Conservation (phyloP, 1,284 basidiomycete species). For the Apiotrichum veenhuisii region DNA sequence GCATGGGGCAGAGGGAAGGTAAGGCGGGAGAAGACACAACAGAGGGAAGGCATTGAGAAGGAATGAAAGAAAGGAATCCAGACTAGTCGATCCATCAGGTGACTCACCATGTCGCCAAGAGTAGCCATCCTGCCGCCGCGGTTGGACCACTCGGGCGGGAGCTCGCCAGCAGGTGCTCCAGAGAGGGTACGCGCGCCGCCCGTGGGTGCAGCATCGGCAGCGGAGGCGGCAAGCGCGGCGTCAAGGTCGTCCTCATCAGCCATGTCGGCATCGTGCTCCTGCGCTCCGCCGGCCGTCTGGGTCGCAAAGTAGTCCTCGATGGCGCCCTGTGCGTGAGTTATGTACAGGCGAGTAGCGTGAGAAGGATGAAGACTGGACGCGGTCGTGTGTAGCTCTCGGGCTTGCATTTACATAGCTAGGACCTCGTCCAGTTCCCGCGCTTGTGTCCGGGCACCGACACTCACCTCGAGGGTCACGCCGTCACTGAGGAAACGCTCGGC, state of each 20-base stretch:
- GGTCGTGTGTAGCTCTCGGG: too few species aligned
- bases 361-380: not conserved
- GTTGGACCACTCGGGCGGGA: conserved; percentile 44
- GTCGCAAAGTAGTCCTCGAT: conserved; percentile 47
- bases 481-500: conserved; percentile 43
- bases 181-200: conserved; percentile 31
- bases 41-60: not conserved
- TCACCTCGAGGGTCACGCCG: conserved; percentile 42
- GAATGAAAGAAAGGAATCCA: not conserved
- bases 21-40: not conserved
- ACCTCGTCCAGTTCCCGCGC: not conserved
- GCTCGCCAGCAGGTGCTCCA: conserved; percentile 27
- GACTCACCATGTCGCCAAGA: conserved; percentile 22
- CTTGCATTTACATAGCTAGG: not conserved
- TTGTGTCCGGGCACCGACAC: conserved; percentile 2
- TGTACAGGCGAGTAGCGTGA: not conserved
- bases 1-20: not conserved
- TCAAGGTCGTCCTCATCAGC: conserved; percentile 27
- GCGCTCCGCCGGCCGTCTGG: conserved; percentile 27
- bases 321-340: conserved; percentile 30
- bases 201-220: conserved; percentile 2
- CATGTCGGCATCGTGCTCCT: conserved; percentile 17
- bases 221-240: conserved; percentile 14
- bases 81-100: not conserved
- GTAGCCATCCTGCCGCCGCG: conserved; percentile 25